Base-by-base conservation (phyloP, 2,329 filamentous ascomycete species). In the Penicillium decumbens region DNA sequence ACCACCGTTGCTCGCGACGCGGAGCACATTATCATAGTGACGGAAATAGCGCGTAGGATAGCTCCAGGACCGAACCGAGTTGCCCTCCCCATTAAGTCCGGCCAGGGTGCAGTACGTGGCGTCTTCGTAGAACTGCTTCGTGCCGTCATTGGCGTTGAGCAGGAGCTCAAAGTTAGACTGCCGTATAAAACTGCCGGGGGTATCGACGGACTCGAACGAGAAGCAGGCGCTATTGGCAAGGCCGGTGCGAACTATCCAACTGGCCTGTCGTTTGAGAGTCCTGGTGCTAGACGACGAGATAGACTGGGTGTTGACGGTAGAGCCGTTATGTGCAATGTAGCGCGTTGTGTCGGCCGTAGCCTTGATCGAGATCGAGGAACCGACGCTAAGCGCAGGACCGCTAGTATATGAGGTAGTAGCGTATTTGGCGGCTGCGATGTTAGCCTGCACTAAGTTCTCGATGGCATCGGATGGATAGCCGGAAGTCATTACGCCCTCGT, bases 401-500 rank as follows among this genome's bases (percentile, higher is more conserved):
- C 74, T 78, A 42, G 66, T 76, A 49, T 82, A 57, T 0, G 77
- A 73, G 0, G 68, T 59, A 5, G 43, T 45, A 6, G 75, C 75
- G 52, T 85, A 85, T 50, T 75, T 75, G 18, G 81, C 81, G 0
- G 79, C 79, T 0, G 80, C 80, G 49, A 85, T 79, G 59, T 85
- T 72, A 43, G 77, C 80, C 65, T 83, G 81, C 0, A 84, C 80
- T 0, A 73, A 63, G 63, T 76, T 74, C 65, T 85, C 82, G 2
- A 76, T 80, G 9, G 72, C 75, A 54, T 85, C 81, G 2, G 78
- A 74, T 0, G 82, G 82, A 57, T 83, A 85, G 1, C 81, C 80
- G 0, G 72, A 67, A 10, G 81, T 84, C 80, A 85, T 82, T 23
- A 79, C 81, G 24, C 82, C 82, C 66, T 85, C 82, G 65, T 85